These are phyloP conservation scores for Syzygium oleosum DNA, from an alignment of 345 rosid genomes.

Conservation along the genomic window DNA sequence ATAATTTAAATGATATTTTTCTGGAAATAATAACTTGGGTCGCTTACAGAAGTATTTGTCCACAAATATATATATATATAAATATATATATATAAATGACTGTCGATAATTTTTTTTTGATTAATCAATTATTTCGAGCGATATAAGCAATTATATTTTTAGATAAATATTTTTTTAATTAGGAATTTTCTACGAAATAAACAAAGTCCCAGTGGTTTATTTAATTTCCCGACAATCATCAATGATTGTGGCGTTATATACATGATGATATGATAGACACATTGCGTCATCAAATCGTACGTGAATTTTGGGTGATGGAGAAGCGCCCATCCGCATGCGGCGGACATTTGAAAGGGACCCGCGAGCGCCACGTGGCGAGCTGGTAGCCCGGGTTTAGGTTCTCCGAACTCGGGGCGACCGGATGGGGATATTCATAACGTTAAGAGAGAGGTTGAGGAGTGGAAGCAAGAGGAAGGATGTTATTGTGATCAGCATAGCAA, in stretches of 20 bases:
- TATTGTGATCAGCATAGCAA: not conserved
- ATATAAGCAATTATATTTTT: too few relatives aligned
- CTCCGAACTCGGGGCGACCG: not conserved
- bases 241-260: not conserved
- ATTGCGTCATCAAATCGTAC: not conserved
- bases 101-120: too few relatives aligned
- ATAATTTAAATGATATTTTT: not conserved
- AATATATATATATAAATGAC: too few relatives aligned
- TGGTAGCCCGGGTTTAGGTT: not conserved
- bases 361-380: not conserved
- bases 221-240: not conserved
- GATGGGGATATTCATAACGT: not conserved
- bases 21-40: not conserved
- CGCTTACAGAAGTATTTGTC: accelerated
- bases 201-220: not conserved
- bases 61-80: too few relatives aligned
- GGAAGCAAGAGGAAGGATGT: not conserved
- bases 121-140: too few relatives aligned
- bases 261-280: not conserved
- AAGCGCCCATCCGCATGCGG: not conserved
- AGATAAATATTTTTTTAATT: too few relatives aligned
- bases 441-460: not conserved
- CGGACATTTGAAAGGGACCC: not conserved
- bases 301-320: not conserved
- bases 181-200: not conserved